Conservation (phyloP, 108 stramenopile species). For the Chaetoceros tenuissimus region DNA sequence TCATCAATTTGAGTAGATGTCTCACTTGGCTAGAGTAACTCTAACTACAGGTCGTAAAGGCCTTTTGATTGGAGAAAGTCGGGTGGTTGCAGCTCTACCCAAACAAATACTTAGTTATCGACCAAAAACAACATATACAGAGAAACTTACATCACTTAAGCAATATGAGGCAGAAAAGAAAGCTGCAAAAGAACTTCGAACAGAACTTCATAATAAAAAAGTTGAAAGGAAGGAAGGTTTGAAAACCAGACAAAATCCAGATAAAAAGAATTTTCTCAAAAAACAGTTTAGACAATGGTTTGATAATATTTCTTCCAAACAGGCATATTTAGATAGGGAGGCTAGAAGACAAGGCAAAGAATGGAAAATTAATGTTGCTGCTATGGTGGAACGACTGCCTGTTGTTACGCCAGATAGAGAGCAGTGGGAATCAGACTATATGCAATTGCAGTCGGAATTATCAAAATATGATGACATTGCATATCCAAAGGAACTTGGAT, state of each 20-base stretch:
- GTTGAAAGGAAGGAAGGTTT: slow-evolving; percentile 29
- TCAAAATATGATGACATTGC: slow-evolving; percentile 49
- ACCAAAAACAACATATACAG: not conserved
- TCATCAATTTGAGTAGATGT: no score
- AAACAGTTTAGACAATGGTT: slow-evolving; percentile 55
- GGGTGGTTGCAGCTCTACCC: no score
- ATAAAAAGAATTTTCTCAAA: slow-evolving; percentile 28
- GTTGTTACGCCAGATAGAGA: slow-evolving; percentile 56
- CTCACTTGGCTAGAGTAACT: no score
- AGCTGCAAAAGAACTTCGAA: slow-evolving; percentile 47
- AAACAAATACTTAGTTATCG: not conserved
- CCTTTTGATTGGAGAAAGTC: no score
- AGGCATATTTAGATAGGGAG: slow-evolving; percentile 44
- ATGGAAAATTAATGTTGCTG: slow-evolving; percentile 69
- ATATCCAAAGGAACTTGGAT: slow-evolving; percentile 53
- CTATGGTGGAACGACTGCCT: slow-evolving; percentile 63
- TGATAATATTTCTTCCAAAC: slow-evolving; percentile 31
- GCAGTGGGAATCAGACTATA: slow-evolving; percentile 61
- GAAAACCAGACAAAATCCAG: slow-evolving; percentile 41
- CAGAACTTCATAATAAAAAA: slow-evolving; percentile 25
- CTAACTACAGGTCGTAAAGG: no score
- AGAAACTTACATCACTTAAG: not conserved
- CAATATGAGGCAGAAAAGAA: slow-evolving; percentile 1
- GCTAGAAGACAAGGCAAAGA: slow-evolving; percentile 57
- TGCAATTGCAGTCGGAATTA: slow-evolving; percentile 41